Conservation (phyloP, 2,329 filamentous ascomycete species). For the Pochonia chlamydosporia region DNA sequence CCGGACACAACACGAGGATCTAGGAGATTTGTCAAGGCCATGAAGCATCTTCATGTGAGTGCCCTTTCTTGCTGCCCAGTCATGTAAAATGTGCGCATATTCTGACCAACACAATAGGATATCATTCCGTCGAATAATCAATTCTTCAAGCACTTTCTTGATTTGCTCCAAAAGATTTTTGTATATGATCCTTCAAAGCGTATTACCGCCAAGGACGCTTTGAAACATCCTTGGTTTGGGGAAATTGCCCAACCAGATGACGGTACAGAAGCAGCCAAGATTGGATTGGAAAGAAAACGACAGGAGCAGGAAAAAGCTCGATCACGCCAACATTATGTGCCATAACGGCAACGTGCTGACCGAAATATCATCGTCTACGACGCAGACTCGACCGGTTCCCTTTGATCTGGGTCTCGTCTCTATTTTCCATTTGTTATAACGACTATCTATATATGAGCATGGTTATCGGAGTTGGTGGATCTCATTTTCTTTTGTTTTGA, state of each 20-base stretch:
- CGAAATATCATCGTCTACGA: background rate
- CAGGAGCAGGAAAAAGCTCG: slow-evolving; percentile 7
- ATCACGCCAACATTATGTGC: background rate
- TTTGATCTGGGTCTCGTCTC: slow-evolving; percentile 1
- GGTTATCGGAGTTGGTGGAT: slow-evolving; percentile 4
- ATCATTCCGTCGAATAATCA: slow-evolving; percentile 50
- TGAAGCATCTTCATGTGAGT: slow-evolving; percentile 60
- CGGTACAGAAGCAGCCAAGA: slow-evolving; percentile 54
- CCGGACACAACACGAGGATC: slow-evolving; percentile 59
- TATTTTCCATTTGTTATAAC: slow-evolving; percentile 3
- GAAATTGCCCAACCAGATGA: slow-evolving; percentile 53
- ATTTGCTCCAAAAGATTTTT: slow-evolving; percentile 55
- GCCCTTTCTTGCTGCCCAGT: background rate
- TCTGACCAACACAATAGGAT: slow-evolving; percentile 19
- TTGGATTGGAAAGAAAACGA: slow-evolving; percentile 26
- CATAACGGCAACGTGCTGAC: background rate
- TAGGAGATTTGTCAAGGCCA: slow-evolving; percentile 63
- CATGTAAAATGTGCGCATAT: background rate
- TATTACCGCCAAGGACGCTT: slow-evolving; percentile 54
- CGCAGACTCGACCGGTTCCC: background rate
- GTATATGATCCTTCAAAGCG: slow-evolving; percentile 54
- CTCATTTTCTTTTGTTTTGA: background rate
- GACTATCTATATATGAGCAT: slow-evolving; percentile 9
- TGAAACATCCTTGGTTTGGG: slow-evolving; percentile 57
- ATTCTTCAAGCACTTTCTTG: slow-evolving; percentile 51